Conservation (phyloP, 129 eudicot genomes). For the Cynara cardunculus region DNA sequence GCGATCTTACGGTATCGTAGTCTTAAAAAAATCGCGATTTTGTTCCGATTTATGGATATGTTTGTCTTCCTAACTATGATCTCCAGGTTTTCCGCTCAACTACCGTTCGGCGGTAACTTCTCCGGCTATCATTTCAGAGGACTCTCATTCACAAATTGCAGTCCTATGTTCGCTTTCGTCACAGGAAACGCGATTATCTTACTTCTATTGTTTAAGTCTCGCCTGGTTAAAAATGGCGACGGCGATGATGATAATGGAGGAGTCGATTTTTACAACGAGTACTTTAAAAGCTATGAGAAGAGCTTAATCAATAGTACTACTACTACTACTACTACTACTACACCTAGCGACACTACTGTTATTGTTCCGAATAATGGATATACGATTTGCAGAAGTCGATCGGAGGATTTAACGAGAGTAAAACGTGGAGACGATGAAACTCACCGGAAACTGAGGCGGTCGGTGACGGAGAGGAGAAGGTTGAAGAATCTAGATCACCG, state of each 20-base stretch:
- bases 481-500: not conserved
- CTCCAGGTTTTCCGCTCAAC: conserved; percentile 36
- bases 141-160: conserved; percentile 20
- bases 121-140: conserved; percentile 27
- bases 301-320: not conserved
- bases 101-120: conserved; percentile 35
- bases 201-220: conserved; percentile 37
- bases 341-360: not conserved
- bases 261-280: conserved; percentile 31
- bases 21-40: conserved; percentile 29
- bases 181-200: conserved; percentile 56
- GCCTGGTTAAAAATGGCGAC: not conserved
- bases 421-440: not conserved
- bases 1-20: conserved; percentile 32
- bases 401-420: conserved; percentile 29
- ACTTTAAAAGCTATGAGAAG: conserved; percentile 10
- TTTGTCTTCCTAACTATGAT: conserved; percentile 34
- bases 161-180: conserved; percentile 52
- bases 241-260: not conserved
- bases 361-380: not conserved
- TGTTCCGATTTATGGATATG: conserved; percentile 41
- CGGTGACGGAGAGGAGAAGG: conserved; percentile 34
- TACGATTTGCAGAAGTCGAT: conserved; percentile 29
- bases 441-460: conserved; percentile 28
- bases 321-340: too few relatives aligned